Base-by-base conservation (phyloP, 2,329 filamentous ascomycete species). In the Ophiostoma ips region DNA sequence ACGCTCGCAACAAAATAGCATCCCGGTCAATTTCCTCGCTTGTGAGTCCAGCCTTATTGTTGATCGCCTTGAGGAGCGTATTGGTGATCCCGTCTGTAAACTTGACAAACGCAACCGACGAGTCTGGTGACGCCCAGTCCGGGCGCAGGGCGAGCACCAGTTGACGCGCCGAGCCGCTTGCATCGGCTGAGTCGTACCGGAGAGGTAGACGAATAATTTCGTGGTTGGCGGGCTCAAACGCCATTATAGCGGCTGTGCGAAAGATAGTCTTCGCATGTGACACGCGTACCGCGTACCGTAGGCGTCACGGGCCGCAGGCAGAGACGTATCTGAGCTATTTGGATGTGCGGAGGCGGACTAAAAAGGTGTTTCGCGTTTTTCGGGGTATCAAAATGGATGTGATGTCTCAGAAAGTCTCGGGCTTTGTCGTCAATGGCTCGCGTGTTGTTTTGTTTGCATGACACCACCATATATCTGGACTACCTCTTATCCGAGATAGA, bases 11-110 rank as follows among this genome's bases (percentile, higher is more conserved):
- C 56, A 98, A 73, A 57, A 96, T 79, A 33, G 92, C 85, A 57
- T 94, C 86, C 54, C 76, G 75, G 66, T 96, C 89, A 57, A 90
- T 75, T 59, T 88, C 76, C 49, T 88, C 79, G 59, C 84, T 77
- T 47, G 85, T 82, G 57, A 83, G 71, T 46, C 84, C 86, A 1
- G 70, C 64, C 24, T 72, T 72, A 57, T 72, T 76, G 63, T 87
- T 86, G 61, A 84, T 68, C n/a, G 82, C 81, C 64, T 89, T 89
- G 55, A 88, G 72, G 46, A 90, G 71, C 46, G 89, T 96, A 68
- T 98, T 98, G 57, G 92, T 98, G 68, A 96, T 98, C 62, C 92
- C 92, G 61, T 98, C 92, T 36, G 88, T 98, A 71, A 96, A 98
- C 56, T 85, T 83, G 57, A 87, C 75, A 62, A 96, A 87, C 61